Conservation (phyloP, 2,329 filamentous ascomycete genomes). For the Beauveria asiatica region DNA sequence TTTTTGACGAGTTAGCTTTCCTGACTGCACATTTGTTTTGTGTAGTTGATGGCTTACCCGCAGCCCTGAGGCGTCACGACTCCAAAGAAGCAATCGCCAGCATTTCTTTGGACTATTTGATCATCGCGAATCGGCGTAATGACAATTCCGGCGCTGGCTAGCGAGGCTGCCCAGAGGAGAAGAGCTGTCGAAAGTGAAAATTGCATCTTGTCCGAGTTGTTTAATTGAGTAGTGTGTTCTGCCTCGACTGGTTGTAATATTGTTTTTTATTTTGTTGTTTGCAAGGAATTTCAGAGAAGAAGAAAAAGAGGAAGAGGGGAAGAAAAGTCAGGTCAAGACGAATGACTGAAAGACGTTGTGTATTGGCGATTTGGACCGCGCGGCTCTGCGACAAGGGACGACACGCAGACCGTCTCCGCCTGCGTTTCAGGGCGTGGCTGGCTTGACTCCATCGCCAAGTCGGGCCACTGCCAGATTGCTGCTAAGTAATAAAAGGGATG, state of each 20-base stretch:
- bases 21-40: background rate
- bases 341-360: background rate
- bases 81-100: conserved; percentile 48
- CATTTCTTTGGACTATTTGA: conserved; percentile 40
- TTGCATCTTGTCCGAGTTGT: background rate
- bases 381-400: conserved; percentile 4
- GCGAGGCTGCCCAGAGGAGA: conserved; percentile 34
- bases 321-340: conserved; percentile 14
- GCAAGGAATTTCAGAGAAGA: background rate
- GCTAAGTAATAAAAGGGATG: background rate
- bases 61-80: conserved; percentile 48
- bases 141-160: conserved; percentile 45
- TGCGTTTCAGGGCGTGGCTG: conserved; percentile 1
- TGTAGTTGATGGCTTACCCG: conserved; percentile 34
- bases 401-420: conserved; percentile 9
- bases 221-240: background rate
- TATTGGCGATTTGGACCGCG: background rate
- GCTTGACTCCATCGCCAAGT: background rate
- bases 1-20: conserved; percentile 14
- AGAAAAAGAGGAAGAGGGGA: background rate
- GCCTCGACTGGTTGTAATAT: background rate
- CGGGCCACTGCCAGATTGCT: background rate
- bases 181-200: conserved; percentile 21
- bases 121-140: conserved; percentile 43
- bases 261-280: background rate